These are phyloP conservation scores for Dentipellis fragilis DNA, from an alignment of 768 basidiomycete genomes.

Conservation along the genomic window DNA sequence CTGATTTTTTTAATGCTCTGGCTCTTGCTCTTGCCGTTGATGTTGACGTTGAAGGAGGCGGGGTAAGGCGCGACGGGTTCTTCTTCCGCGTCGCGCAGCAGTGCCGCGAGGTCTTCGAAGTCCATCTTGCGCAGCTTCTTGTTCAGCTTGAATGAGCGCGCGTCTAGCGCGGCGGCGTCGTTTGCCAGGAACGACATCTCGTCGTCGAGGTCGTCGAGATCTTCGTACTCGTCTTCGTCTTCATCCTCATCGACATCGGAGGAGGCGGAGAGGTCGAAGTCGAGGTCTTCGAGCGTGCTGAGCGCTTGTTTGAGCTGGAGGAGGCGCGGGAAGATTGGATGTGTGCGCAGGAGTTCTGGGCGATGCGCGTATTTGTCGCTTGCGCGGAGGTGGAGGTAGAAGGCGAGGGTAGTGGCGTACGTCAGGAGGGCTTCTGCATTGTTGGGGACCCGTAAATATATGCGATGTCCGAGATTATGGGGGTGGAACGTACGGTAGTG, in stretches of 20 bases:
- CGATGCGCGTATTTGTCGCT: slow-evolving; percentile 51
- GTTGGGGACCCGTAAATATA: neutral
- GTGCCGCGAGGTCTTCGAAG: slow-evolving; percentile 7
- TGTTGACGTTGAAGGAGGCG: slow-evolving; percentile 10
- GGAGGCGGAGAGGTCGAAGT: slow-evolving; percentile 44
- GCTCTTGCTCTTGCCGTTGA: slow-evolving; percentile 12
- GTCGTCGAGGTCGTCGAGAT: slow-evolving; percentile 30
- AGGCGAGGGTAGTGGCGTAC: slow-evolving; percentile 84
- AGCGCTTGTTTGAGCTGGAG: slow-evolving; percentile 78
- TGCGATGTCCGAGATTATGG: slow-evolving; percentile 31
- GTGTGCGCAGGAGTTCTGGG: slow-evolving; percentile 52
- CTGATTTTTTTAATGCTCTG: slow-evolving; percentile 6
- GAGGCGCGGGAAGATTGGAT: slow-evolving; percentile 68
- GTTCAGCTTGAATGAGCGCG: slow-evolving; percentile 6
- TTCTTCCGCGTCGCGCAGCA: slow-evolving; percentile 14
- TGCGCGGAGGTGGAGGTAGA: slow-evolving; percentile 83
- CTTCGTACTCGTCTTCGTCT: slow-evolving; percentile 35
- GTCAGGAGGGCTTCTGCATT: slow-evolving; percentile 74
- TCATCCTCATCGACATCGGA: slow-evolving; percentile 32
- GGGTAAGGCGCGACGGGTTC: slow-evolving; percentile 8
- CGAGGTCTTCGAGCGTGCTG: slow-evolving; percentile 74
- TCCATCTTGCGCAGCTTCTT: slow-evolving; percentile 3
- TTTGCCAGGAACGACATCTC: slow-evolving; percentile 27
- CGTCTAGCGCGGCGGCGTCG: slow-evolving; percentile 29
- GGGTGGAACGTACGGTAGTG: slow-evolving; percentile 70